A percentile compares a stretch with the other conserved stretches of the same genome.
These are phyloP conservation scores for Millerago galiae DNA, from an alignment of 805 yeast species.

Conservation along the genomic window DNA sequence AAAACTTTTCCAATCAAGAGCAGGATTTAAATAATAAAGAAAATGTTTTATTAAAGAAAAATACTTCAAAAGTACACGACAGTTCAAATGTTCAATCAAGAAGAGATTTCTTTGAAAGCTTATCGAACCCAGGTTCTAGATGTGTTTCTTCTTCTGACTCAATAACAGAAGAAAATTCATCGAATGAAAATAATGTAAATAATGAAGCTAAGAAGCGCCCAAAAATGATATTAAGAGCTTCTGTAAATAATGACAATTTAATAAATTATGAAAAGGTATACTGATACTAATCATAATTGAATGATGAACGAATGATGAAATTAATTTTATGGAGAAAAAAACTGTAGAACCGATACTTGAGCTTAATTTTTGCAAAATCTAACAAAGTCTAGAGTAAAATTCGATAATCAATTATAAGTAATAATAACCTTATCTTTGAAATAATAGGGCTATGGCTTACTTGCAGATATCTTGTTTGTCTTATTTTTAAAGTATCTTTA, in stretches of 20 bases:
- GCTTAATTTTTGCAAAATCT: no score
- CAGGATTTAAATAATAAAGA: neutral
- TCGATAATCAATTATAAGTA: no score
- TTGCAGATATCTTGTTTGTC: no score
- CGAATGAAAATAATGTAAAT: neutral
- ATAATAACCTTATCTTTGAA: no score
- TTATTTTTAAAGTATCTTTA: no score
- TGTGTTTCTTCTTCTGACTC: neutral
- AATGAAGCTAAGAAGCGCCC: constrained; percentile 10
- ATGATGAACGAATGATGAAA: neutral
- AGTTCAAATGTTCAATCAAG: constrained; percentile 9
- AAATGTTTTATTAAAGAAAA: constrained; percentile 1
- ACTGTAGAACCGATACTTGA: no score
- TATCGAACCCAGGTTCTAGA: neutral
- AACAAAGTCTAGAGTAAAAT: no score
- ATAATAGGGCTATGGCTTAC: no score
- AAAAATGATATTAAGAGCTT: constrained; percentile 17
- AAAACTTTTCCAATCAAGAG: neutral
- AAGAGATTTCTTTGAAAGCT: constrained; percentile 16
- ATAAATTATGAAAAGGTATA: constrained; percentile 19
- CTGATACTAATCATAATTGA: constrained; percentile 4
- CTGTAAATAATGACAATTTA: constrained; percentile 14
- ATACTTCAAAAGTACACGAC: neutral
- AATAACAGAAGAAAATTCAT: neutral
- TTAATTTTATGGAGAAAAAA: no score